These are phyloP conservation scores for Arabis hirsuta DNA, from an alignment of 345 rosid genomes.

Conservation along the genomic window DNA sequence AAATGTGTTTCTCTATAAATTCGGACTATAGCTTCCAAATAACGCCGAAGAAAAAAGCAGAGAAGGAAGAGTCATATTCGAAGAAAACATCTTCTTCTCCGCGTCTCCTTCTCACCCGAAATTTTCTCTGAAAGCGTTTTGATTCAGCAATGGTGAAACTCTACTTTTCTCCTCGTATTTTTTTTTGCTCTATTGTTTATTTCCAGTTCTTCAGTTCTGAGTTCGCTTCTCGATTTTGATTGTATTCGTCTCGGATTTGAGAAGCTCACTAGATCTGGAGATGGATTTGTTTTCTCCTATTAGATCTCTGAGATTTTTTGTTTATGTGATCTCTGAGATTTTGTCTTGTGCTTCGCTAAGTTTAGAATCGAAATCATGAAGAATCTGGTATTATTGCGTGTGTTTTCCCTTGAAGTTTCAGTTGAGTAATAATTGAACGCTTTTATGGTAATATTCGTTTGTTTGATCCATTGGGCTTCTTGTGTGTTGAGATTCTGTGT, in stretches of 20 bases:
- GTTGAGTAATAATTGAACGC: too few relatives aligned
- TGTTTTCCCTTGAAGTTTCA: neutral
- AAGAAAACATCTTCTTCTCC: slow-evolving; percentile 11
- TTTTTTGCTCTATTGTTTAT: neutral
- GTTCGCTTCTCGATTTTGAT: slow-evolving; percentile 11
- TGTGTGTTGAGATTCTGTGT: neutral
- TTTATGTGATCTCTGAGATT: slow-evolving; percentile 9
- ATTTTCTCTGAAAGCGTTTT: slow-evolving; percentile 25
- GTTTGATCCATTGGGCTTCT: slow-evolving; percentile 5
- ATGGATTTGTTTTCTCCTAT: slow-evolving; percentile 31
- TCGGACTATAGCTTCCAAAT: slow-evolving; percentile 31
- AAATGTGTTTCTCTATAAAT: slow-evolving; percentile 15
- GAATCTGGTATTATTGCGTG: slow-evolving; percentile 22
- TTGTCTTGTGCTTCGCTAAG: neutral
- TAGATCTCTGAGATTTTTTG: slow-evolving; percentile 24
- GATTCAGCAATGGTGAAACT: slow-evolving; percentile 42
- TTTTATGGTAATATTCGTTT: slow-evolving; percentile 3
- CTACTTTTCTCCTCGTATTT: neutral
- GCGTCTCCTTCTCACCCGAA: slow-evolving; percentile 2
- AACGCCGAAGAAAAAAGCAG: slow-evolving; percentile 24
- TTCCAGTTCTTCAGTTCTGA: neutral
- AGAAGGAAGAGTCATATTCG: slow-evolving; percentile 32
- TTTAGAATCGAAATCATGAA: slow-evolving; percentile 25
- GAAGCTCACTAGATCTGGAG: slow-evolving; percentile 34
- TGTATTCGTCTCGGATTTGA: slow-evolving; percentile 8